Evolutionary conservation across 2,329 filamentous ascomycete species (phyloP), one percentile per base, ranked within the genome.

Genomic region (Beauveria pseudobassiana): DNA sequence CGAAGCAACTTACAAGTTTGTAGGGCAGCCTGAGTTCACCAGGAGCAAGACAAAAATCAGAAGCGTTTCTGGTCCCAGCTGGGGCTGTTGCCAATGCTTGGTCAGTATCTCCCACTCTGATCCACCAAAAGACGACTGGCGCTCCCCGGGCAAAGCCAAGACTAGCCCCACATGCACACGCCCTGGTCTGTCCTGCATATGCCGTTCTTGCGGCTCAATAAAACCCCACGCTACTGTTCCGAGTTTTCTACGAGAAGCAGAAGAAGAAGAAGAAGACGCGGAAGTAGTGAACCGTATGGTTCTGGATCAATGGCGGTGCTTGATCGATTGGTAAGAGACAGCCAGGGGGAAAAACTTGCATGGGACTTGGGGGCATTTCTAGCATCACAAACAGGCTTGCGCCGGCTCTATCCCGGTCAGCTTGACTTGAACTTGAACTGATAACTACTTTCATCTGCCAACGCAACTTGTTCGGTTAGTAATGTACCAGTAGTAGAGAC

Each of bases 111-210:
- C n/a, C n/a, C n/a, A n/a, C n/a, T n/a, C n/a, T n/a, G n/a, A n/a
- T 10, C 53, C 53, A 48, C 24, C 45, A 34, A 34, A 16, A 20
- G 16, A 5, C 50, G 16, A 56, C 42, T 56, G 55, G 45, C 24
- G 56, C 56, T 52, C 56, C 48, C 56, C 56, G n/a, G n/a, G 46
- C 56, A 52, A 59, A 59, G 56, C 56, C 56, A 59, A 55, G 52
- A 40, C 53, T 18, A 24, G 40, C 40, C 46, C 38, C 22, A 22
- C 14, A 30, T 51, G 56, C 34, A 50, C 46, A 59, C 55, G 45
- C 56, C 56, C 10, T 48, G 28, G 24, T 20, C 16, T 10, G 24
- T 7, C 12, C 24, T 43, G 46, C 42, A 43, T n/a, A 43, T 45
- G 5, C 30, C 30, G 12, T 34, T 34, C 10, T 34, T 34, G 30